Percentiles rank a stretch among this genome's conserved stretches.
Conservation (phyloP, 2,329 filamentous ascomycete species). For the Myriosclerotinia duriaeana region DNA sequence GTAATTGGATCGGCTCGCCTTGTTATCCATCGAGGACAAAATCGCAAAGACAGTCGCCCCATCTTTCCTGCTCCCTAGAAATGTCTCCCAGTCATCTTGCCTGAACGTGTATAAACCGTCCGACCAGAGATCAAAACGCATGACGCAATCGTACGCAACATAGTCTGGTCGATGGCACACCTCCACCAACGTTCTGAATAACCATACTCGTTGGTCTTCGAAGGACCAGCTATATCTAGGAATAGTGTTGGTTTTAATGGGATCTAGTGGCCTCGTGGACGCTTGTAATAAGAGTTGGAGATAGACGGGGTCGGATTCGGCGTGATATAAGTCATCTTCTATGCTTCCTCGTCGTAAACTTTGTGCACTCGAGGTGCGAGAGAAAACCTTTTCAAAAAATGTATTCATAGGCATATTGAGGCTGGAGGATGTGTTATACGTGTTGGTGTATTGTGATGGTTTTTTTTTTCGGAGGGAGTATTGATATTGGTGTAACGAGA, state of each 20-base stretch:
- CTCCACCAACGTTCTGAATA: constrained; percentile 3
- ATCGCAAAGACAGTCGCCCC: neutral
- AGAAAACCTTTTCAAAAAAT: neutral
- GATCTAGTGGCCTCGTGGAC: neutral
- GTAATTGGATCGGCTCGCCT: too few relatives aligned
- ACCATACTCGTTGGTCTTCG: neutral
- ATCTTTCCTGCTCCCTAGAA: neutral
- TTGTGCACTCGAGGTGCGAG: neutral
- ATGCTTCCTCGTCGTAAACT: neutral
- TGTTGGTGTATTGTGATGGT: neutral
- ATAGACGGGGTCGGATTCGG: constrained; percentile 2
- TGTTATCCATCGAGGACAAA: neutral
- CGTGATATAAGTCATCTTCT: neutral
- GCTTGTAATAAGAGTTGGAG: neutral
- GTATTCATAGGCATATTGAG: neutral
- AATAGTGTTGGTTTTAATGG: neutral
- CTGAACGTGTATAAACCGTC: neutral
- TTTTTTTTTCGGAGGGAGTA: neutral
- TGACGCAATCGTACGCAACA: constrained; percentile 1
- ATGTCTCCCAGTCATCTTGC: neutral
- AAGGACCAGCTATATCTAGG: neutral
- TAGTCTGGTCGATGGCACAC: constrained; percentile 7
- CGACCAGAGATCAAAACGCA: neutral
- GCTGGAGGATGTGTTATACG: neutral
- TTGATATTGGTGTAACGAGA: neutral